Evolutionary conservation across 1,284 basidiomycete genomes (phyloP), one percentile per base, ranked within the genome.

Genomic region (Ceratobasidium sp.): DNA sequence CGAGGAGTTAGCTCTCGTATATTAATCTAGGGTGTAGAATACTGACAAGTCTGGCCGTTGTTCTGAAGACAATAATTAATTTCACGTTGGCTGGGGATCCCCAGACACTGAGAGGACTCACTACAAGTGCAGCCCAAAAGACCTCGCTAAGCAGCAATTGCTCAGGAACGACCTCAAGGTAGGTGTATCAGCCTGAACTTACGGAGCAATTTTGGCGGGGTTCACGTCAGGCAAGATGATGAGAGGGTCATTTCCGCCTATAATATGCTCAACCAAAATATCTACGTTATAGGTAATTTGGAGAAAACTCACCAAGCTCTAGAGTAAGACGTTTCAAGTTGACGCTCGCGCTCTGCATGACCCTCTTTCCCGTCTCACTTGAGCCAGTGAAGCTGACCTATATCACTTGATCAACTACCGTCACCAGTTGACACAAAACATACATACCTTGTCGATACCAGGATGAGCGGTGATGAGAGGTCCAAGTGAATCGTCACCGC

Each of bases 401-500:
- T 5, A 1, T 79, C 82, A 3, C 3, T 6, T 21, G 38, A 16
- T 47, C 2, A 59, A 35, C 9, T 46, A 44, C n/a, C 9, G 21
- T 14, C 5, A 32, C 9, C 1, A 11, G 28, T 30, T 62, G 9
- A 9, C 11, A 18, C 14, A 21, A 38, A 38, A 38, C 35, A 38
- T 2, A 63, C 61, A 5, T 30, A 78, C 79, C 82, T 96, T 96
- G 83, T 95, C 93, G 70, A 96, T 90, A 77, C 89, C 91, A 62
- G 80, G 84, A 81, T 96, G 94, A 16, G 86, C 81, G 8, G 93
- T 83, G 75, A 97, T 86, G 41, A 94, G 92, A 23, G 93, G 91
- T 47, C 97, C 97, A 73, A 94, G 95, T 63, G 93, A 79, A 32
- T 96, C 97, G 73, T 93, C 86, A 44, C 95, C 95, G 4, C 91